Base-by-base conservation (phyloP, 805 yeast genomes). In the Wickerhamiella hasegawae region DNA sequence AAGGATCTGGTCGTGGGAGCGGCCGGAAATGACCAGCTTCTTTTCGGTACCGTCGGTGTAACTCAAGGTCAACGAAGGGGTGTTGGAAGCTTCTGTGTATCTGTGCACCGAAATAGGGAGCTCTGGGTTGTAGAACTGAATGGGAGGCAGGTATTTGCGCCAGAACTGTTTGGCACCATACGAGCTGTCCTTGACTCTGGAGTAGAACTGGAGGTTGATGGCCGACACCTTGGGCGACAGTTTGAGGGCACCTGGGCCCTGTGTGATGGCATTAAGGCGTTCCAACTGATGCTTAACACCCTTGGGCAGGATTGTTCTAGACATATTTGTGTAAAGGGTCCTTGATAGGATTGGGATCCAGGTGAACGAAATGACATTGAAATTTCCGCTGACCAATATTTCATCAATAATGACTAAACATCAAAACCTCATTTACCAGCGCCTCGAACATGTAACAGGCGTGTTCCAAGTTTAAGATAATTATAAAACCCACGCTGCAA, bases 71-170 rank as follows among this genome's bases (percentile, higher is more conserved):
- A 74, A 47, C 19, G 70, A 59, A 2, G 76, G 77, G 27, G 57
- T 54, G 12, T 49, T 47, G 33, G 59, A 57, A 32, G 68, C 69
- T 15, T 65, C 68, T 33, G 57, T 59, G 18, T 78, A 63, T 45
- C 84, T 63, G 11, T 66, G 59, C 24, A 82, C 76, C 18, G 66
- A 63, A 37, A 82, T 71, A 18, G 71, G 66, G 19, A 79, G 49
- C 30, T 61, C 59, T n/a, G 87, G 85, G 54, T 84, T 84, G 59
- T 82, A 85, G 55, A 79, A 84, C 52, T 72, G 75, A 42, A 84
- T 63, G 5, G 84, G 72, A 18, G 90, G 92, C 38, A 84, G 60
- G 56, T 72, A 68, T 34, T 63, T 59, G 46, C 69, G 71, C 90
- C 92, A 80, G 57, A 84, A 81, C 44, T 69, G 68, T 47, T 75